Conservation (phyloP, 2,329 filamentous ascomycete species). For the Xylaria sp. region DNA sequence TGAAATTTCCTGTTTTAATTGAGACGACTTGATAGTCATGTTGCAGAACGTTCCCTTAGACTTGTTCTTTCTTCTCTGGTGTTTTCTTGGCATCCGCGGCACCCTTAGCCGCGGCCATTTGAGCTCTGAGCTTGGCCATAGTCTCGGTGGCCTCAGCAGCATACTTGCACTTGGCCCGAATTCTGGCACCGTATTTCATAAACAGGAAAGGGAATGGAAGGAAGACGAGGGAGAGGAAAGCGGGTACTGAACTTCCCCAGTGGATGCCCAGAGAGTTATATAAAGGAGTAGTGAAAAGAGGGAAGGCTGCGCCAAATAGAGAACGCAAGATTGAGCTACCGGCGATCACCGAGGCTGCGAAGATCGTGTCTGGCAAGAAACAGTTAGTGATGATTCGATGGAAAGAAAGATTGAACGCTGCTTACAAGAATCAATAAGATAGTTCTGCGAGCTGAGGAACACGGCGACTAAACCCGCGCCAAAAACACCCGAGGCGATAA, state of each 20-base stretch:
- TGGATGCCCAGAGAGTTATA: slow-evolving; percentile 72
- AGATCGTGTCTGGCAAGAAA: slow-evolving; percentile 68
- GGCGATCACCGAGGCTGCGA: slow-evolving; percentile 72
- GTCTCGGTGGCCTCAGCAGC: slow-evolving; percentile 69
- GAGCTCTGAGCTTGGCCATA: slow-evolving; percentile 50
- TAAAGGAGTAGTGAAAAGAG: slow-evolving; percentile 67
- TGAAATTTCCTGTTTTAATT: slow-evolving; percentile 11
- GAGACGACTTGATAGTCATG: slow-evolving; percentile 27
- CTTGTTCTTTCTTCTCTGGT: slow-evolving; percentile 30
- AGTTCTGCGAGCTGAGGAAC: slow-evolving; percentile 67
- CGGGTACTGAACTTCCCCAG: slow-evolving; percentile 79
- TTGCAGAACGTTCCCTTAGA: slow-evolving; percentile 18
- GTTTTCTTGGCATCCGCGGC: slow-evolving; percentile 17
- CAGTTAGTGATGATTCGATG: background rate
- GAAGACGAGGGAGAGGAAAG: slow-evolving; percentile 77
- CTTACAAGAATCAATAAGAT: slow-evolving; percentile 64
- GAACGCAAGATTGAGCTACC: slow-evolving; percentile 69
- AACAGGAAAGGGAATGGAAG: slow-evolving; percentile 81
- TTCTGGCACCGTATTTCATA: slow-evolving; percentile 73
- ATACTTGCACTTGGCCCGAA: slow-evolving; percentile 75
- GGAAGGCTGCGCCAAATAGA: slow-evolving; percentile 69
- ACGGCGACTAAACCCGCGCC: slow-evolving; percentile 60
- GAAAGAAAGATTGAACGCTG: background rate
- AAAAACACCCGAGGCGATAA: slow-evolving; percentile 51
- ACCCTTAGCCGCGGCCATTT: slow-evolving; percentile 24